Percentiles rank a stretch among this genome's conserved stretches.
Conservation (phyloP, 345 rosid genomes). For the Turnera subulata region DNA sequence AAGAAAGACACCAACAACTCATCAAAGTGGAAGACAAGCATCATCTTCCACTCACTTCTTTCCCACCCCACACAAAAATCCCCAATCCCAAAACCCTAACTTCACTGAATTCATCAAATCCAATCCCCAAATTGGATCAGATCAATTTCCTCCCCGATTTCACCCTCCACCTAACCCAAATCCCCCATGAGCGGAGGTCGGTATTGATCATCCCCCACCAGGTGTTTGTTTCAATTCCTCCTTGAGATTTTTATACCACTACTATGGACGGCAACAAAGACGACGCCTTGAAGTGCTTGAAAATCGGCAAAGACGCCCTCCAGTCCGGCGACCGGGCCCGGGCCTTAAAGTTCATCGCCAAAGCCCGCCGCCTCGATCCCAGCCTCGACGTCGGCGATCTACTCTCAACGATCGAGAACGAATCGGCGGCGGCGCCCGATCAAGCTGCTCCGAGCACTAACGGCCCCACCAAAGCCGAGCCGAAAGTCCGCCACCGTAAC, state of each 20-base stretch:
- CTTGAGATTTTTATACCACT: not conserved
- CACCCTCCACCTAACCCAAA: not conserved
- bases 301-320: slow-evolving; percentile 70
- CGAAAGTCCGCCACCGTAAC: slow-evolving; percentile 48
- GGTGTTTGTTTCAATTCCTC: not conserved
- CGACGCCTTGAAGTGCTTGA: slow-evolving; percentile 81
- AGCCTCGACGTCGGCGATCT: slow-evolving; percentile 59
- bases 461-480: slow-evolving; percentile 20
- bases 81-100: too few species aligned
- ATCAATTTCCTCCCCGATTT: too few species aligned
- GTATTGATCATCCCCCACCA: too few species aligned
- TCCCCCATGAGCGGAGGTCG: not conserved
- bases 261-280: slow-evolving; percentile 95
- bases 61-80: not conserved
- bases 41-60: not conserved
- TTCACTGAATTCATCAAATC: too few species aligned
- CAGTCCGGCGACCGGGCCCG: slow-evolving; percentile 74
- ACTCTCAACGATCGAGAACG: slow-evolving; percentile 36
- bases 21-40: too few species aligned
- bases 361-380: slow-evolving; percentile 96
- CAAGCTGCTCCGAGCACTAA: slow-evolving; percentile 10
- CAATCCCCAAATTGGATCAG: too few species aligned
- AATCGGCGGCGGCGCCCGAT: slow-evolving; percentile 10
- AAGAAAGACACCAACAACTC: too few species aligned
- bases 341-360: slow-evolving; percentile 66